These are phyloP conservation scores for Rhodotorula sp. DNA, from an alignment of 1,284 basidiomycete genomes.

Conservation along the genomic window DNA sequence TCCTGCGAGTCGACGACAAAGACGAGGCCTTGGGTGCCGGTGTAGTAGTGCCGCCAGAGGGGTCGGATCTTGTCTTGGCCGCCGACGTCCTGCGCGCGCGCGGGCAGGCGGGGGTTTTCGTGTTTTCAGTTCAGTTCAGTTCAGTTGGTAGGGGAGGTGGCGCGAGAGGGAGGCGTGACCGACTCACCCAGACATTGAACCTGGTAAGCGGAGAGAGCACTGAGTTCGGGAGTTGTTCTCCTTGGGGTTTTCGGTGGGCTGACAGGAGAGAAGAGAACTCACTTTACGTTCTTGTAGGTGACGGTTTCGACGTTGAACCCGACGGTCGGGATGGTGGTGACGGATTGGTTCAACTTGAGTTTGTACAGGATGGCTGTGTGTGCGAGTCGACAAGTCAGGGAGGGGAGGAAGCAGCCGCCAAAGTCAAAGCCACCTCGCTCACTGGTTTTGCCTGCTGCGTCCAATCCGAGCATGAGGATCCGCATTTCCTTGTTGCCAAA, in stretches of 20 bases:
- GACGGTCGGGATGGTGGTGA: constrained; percentile 59
- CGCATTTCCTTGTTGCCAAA: constrained; percentile 50
- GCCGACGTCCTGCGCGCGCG: constrained; percentile 50
- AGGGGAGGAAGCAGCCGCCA: too few relatives aligned
- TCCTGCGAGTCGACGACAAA: constrained; percentile 73
- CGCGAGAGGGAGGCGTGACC: background rate
- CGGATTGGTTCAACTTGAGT: constrained; percentile 53
- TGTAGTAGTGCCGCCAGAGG: constrained; percentile 92
- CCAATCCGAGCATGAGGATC: constrained; percentile 48
- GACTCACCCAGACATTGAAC: constrained; percentile 49
- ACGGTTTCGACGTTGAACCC: constrained; percentile 55
- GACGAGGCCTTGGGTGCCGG: constrained; percentile 61
- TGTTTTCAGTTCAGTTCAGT: too few relatives aligned
- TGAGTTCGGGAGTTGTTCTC: background rate
- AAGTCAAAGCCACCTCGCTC: too few relatives aligned
- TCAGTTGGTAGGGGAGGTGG: background rate
- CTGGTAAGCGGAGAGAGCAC: background rate
- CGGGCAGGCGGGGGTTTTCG: background rate
- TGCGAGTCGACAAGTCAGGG: background rate
- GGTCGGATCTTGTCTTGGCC: constrained; percentile 55
- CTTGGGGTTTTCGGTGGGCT: too few relatives aligned
- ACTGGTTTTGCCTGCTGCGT: constrained; percentile 83
- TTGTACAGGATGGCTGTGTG: constrained; percentile 57
- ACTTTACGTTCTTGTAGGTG: constrained; percentile 53
- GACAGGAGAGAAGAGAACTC: constrained; percentile 1